Base-by-base conservation (phyloP, 108 stramenopile genomes). In the Craspedostauros australis region DNA sequence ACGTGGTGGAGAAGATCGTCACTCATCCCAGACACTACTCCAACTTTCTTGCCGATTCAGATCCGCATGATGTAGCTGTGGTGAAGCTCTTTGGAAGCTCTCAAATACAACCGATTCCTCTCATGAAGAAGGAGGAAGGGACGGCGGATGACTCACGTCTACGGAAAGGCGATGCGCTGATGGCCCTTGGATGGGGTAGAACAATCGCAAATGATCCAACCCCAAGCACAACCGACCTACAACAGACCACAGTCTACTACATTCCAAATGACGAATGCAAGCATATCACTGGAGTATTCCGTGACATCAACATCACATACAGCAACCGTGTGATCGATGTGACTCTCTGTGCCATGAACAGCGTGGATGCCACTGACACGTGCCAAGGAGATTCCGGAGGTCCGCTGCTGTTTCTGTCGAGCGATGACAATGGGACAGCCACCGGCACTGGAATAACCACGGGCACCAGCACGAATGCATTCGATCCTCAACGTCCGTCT, bases 301-400 rank as follows among this genome's bases (percentile, higher is more conserved):
- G 50, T 1, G 15, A 44, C 1, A 3, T 15, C 3, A 41, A 31
- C 15, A 40, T 33, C 20, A n/a, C 30, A 2, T 50, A 33, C 29
- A n/a, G n/a, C 14, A 1, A 2, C n/a, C 3, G 2, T 32, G 31
- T 33, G 2, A 50, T 50, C 31, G 27, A 33, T 33, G 50, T 4
- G n/a, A 3, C 50, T 16, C 27, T 33, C 2, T 50, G 31, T 22
- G 31, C 27, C 2, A 50, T 3, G 4, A 32, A 44, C 36, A 33
- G 4, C 15, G 50, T 33, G n/a, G 29, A 50, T n/a, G 62, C n/a
- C 2, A 8, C 44, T 23, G 72, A 73, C 41, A 58, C 63, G 4
- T 73, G 72, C 45, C 60, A 59, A 23, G 56, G 63, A 16, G 63
- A 65, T 24, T 38, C 33, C 6, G 62, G 62, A 23, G 43, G 62